Conservation (phyloP, 2,329 filamentous ascomycete genomes). For the Ascocoryne sarcoides region DNA sequence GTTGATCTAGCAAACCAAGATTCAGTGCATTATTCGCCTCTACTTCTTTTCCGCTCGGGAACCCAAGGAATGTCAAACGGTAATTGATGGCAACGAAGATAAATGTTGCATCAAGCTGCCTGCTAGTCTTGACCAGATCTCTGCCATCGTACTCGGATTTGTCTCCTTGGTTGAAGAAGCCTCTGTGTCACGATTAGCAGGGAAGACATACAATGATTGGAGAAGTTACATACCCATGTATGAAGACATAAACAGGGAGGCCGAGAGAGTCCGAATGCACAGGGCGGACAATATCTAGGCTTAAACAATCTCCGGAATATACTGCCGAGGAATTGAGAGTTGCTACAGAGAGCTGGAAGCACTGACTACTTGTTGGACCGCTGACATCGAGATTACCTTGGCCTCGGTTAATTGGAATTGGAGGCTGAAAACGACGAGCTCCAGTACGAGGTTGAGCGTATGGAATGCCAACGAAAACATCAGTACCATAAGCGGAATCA, state of each 20-base stretch:
- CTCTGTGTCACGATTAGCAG: constrained; percentile 32
- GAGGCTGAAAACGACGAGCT: constrained; percentile 7
- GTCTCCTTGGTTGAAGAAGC: constrained; percentile 30
- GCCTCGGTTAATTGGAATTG: constrained; percentile 1
- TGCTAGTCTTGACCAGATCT: constrained; percentile 7
- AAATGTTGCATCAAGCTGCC: constrained; percentile 5
- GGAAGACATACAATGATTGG: neutral
- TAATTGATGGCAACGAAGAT: constrained; percentile 35
- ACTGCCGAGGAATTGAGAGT: neutral
- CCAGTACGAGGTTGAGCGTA: constrained; percentile 9
- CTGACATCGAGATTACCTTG: constrained; percentile 7
- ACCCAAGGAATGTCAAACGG: constrained; percentile 32
- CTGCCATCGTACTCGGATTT: constrained; percentile 12
- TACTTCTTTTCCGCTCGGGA: constrained; percentile 34
- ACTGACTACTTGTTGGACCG: constrained; percentile 13
- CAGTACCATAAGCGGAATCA: constrained; percentile 8
- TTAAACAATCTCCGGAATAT: constrained; percentile 30
- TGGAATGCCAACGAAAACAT: constrained; percentile 19
- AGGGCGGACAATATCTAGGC: constrained; percentile 32
- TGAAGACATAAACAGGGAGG: constrained; percentile 45
- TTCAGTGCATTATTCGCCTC: constrained; percentile 35
- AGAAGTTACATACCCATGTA: constrained; percentile 45
- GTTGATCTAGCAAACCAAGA: constrained; percentile 35
- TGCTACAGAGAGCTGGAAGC: constrained; percentile 3
- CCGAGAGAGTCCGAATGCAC: too few species aligned